Base-by-base conservation (phyloP, 1,284 basidiomycete species). In the Tilletia caries region DNA sequence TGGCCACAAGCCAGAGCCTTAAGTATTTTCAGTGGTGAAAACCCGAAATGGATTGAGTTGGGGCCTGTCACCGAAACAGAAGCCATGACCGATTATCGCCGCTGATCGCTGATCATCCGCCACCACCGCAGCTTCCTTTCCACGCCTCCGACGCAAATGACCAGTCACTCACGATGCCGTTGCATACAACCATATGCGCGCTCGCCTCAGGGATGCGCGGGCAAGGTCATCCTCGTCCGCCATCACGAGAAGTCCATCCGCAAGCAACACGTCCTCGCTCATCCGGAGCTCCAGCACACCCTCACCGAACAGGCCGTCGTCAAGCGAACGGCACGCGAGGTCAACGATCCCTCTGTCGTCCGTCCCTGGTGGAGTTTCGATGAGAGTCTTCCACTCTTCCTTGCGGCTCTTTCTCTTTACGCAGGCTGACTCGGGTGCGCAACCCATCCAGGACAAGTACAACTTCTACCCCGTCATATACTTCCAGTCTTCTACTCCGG, bases 201-300 rank as follows among this genome's bases (percentile, higher is more conserved):
- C n/a, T n/a, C n/a, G n/a, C n/a, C n/a, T n/a, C n/a, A 95, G 85
- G 95, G 95, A 1, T 97, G 94, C 79, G 94, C 95, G 1, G 95
- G 94, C 65, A 95, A 95, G 84, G 70, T 73, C 48, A 67, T 74
- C 37, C 71, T 91, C 90, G 72, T 72, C n/a, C 62, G 72, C 15
- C 72, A 73, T 25, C 29, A 32, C 83, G 85, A 86, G 15, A 98
- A 98, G 85, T 93, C 93, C 4, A 95, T 98, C 84, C 94, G 92
- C 69, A 98, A 97, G 85, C 88, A 92, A 4, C 80, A 96, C 83
- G 95, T 98, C 34, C 86, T 98, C 62, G 92, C 93, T 1, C 93
- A 97, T 81, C 92, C 95, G 83, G 95, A 98, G 84, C 86, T 98
- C 67, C 90, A 92, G 79, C 95, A 98, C 85, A 97, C 95, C 1